phyloP scores from a whole-genome alignment of 148 eudicot species.

The Diospyros lotus region DNA sequence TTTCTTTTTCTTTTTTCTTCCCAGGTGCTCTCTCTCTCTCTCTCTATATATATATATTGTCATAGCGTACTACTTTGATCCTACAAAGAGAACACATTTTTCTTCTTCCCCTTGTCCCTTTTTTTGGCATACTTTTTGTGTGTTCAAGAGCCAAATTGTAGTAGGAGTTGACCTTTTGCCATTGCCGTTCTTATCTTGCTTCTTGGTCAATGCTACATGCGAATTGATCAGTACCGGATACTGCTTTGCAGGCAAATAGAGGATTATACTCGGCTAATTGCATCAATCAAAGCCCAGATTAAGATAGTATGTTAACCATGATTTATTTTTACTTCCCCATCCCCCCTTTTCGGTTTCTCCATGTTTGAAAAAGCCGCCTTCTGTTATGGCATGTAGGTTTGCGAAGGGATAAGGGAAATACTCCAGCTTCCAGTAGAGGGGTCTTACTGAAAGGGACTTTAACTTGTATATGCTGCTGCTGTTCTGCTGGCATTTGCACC shows the following conservation, averaged over 20 bases:
- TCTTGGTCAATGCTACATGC: neutral
- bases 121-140: no score
- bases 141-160: neutral
- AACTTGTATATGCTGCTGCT: neutral
- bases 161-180: neutral
- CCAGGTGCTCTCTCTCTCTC: no score
- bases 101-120: neutral
- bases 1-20: no score
- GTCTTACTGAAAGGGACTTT: neutral
- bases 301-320: conserved; percentile 59
- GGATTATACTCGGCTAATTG: conserved; percentile 64
- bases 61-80: no score
- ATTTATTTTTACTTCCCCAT: neutral
- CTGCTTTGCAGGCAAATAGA: conserved; percentile 66
- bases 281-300: conserved; percentile 76
- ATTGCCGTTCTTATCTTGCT: neutral
- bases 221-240: neutral
- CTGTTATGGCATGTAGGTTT: conserved; percentile 45
- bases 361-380: neutral
- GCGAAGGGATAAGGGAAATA: conserved; percentile 74
- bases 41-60: no score
- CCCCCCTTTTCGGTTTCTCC: neutral
- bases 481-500: neutral
- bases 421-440: conserved; percentile 44
- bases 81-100: no score